Percentiles rank a stretch among this genome's conserved stretches.
Evolutionary conservation across 2,329 filamentous ascomycete species (phyloP).

Genomic region (Pseudofabraea citricarpa): DNA sequence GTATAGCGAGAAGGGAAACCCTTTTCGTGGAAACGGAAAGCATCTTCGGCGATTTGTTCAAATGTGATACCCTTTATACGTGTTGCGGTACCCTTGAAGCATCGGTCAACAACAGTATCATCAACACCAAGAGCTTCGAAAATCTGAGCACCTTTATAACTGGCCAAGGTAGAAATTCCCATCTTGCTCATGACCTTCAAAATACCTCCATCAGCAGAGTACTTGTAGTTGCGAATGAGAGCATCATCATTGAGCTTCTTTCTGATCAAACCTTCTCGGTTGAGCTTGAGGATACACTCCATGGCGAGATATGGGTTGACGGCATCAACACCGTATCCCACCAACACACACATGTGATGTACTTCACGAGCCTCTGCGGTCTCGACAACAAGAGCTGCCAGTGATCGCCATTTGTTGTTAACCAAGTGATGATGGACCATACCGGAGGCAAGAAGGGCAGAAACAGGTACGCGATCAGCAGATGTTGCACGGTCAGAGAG

Average conservation of each 20-base stretch:
- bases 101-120: conserved; percentile 85
- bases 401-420: conserved; percentile 90
- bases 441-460: conserved; percentile 80
- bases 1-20: conserved; percentile 82
- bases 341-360: conserved; percentile 96
- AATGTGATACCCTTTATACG: conserved; percentile 94
- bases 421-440: conserved; percentile 96
- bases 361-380: conserved; percentile 95
- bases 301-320: conserved; percentile 93
- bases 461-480: conserved; percentile 77
- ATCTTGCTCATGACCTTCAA: conserved; percentile 99
- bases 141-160: conserved; percentile 97
- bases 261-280: conserved; percentile 86
- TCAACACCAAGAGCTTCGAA: conserved; percentile 95
- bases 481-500: conserved; percentile 85
- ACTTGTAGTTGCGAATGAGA: conserved; percentile 93
- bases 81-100: conserved; percentile 90
- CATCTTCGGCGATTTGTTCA: conserved; percentile 88
- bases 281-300: conserved; percentile 96
- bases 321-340: conserved; percentile 91
- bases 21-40: conserved; percentile 90
- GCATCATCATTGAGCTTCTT: conserved; percentile 80
- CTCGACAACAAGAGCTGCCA: conserved; percentile 82
- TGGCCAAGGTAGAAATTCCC: conserved; percentile 94
- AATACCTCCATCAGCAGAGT: conserved; percentile 93